phyloP scores from a whole-genome alignment of 2,329 filamentous ascomycete genomes.

The Fusarium neocosmosporiellum region DNA sequence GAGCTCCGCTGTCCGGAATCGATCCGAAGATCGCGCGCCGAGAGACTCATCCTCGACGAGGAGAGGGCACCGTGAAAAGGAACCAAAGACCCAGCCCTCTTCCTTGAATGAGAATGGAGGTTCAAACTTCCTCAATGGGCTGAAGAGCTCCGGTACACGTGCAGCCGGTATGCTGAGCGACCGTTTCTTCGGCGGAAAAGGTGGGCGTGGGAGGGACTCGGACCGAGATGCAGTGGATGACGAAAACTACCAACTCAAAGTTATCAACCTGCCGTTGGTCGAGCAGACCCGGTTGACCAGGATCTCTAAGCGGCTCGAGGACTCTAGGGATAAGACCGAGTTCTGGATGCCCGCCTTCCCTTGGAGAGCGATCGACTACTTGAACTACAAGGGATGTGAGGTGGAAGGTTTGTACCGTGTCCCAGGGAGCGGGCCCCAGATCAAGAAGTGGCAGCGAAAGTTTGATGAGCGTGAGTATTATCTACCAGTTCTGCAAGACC shows the following conservation, averaged over 20 bases:
- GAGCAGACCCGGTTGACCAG: constrained; percentile 91
- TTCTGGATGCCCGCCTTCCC: constrained; percentile 99
- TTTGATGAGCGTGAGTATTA: constrained; percentile 80
- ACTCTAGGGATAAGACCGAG: constrained; percentile 93
- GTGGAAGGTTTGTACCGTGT: constrained; percentile 94
- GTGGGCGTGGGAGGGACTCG: constrained; percentile 74
- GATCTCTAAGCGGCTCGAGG: constrained; percentile 89
- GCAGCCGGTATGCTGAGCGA: constrained; percentile 82
- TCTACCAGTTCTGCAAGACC: neutral
- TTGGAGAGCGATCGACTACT: constrained; percentile 94
- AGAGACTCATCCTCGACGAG: constrained; percentile 57
- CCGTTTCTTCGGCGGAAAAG: constrained; percentile 84
- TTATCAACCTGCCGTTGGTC: constrained; percentile 87
- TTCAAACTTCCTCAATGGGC: constrained; percentile 41
- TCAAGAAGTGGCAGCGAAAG: constrained; percentile 91
- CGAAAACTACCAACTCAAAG: constrained; percentile 84
- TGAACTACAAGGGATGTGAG: constrained; percentile 94
- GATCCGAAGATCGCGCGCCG: constrained; percentile 75
- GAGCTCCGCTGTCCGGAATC: constrained; percentile 72
- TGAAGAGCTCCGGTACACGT: constrained; percentile 42
- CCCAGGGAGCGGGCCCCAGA: constrained; percentile 88
- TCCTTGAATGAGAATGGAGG: constrained; percentile 70
- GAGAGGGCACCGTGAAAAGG: constrained; percentile 59
- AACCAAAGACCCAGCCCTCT: constrained; percentile 62
- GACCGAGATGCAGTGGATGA: constrained; percentile 78